Evolutionary conservation across 148 eudicot species (phyloP), one percentile per base, ranked within the genome.

Genomic region (Pharnaceum exiguum): DNA sequence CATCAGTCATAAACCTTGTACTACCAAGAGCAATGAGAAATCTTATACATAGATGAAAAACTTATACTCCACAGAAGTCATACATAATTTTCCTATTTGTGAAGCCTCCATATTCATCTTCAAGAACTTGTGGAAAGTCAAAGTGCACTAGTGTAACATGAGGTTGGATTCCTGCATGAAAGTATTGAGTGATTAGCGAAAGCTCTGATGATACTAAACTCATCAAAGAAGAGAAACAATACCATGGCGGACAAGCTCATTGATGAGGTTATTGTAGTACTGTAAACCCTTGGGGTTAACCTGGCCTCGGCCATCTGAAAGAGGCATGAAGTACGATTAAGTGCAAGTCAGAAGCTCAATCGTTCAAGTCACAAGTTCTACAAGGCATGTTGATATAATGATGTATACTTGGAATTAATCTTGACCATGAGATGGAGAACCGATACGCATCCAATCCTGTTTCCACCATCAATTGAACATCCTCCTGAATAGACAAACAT

Each of bases 61-160:
- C 5, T 40, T 17, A 2, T 7, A 27, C 12, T 35, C 12, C 12
- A 25, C 45, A 22, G 42, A 17, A 48, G 26, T 6, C 63, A 32
- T 74, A 84, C 90, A 81, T 71, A 22, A 74, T 50, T 35, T 58
- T 66, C 30, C 49, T 44, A 70, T 67, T 77, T 44, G 76, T 45
- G 65, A 74, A 81, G 60, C 86, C 90, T 62, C 72, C 78, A 66
- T 83, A 83, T 62, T 86, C 86, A 43, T 83, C 82, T 75, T 78
- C 82, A 27, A 86, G 81, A 40, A 56, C 67, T 39, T 78, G 84
- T 22, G 86, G 89, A 17, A 70, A 12, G 73, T 83, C 90, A 37
- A 13, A 3, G 59, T 87, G 95, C 25, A 66, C 9, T 58, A 81
- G 16, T 30, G 89, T 80, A 51, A 83, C 79, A 68, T 87, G 90